Evolutionary conservation across 2,329 filamentous ascomycete species (phyloP), one percentile per base, ranked within the genome.

Genomic region (Huntiella moniliformis): DNA sequence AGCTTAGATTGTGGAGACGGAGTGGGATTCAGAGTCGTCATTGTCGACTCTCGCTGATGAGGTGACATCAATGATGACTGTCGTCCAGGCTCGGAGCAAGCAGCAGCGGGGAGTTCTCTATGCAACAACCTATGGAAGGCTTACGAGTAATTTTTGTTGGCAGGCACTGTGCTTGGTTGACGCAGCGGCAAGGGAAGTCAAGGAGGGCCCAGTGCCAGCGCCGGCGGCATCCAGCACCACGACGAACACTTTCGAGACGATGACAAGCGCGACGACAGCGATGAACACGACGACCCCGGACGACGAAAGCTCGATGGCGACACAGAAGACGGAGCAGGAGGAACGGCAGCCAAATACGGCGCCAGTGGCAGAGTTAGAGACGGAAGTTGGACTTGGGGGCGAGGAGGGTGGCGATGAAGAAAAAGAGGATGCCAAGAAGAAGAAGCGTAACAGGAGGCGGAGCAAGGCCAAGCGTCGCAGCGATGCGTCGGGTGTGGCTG

Each of bases 101-200:
- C 22, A 28, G 22, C 22, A 28, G 22, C 22, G 22, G 22, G 22
- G 22, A 28, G 22, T 28, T 28, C 22, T 28, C 22, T 28, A 28
- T 28, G 22, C 22, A 46, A 45, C 47, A 31, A 48, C 46, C 42
- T 48, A 48, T 32, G 42, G 46, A 48, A 48, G 41, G 47, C 47
- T 49, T 49, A 49, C 47, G 40, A 49, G 47, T 49, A 44, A 49
- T 45, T 49, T 44, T 49, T 49, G 47, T 42, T 49, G 47, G 44
- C 42, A 49, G 47, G 43, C 47, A 38, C 33, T 44, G 43, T 28
- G 22, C 22, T 28, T 28, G 22, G 22, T 28, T 28, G 22, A 10
- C 22, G 22, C 22, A 3, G 22, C 22, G 22, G 22, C 22, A 28
- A 28, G 10, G 22, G 22, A 28, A 28, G 6, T 28, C 22, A 28